Percentiles rank a stretch among this genome's conserved stretches.
These are phyloP conservation scores for Pleurotus ostreatus DNA, from an alignment of 768 basidiomycete genomes.

Conservation along the genomic window DNA sequence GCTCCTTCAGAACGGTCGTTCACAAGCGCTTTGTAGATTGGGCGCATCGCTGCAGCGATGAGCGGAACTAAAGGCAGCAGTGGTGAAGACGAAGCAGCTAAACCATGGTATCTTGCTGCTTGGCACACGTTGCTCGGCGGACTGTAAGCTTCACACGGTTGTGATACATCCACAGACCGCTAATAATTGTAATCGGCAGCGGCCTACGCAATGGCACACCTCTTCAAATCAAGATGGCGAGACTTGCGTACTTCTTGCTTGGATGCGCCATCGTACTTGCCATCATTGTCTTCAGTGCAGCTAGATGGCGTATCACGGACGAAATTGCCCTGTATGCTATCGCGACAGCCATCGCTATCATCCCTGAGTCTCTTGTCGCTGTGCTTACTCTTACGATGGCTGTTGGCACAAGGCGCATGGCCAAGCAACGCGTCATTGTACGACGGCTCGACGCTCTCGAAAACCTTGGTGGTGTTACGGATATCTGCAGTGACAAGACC, in stretches of 20 bases:
- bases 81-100: slow-evolving; percentile 11
- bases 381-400: slow-evolving; percentile 58
- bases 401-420: slow-evolving; percentile 51
- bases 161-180: neutral
- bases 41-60: slow-evolving; percentile 32
- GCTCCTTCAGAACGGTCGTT: neutral
- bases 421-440: slow-evolving; percentile 54
- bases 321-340: slow-evolving; percentile 34
- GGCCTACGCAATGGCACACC: slow-evolving; percentile 32
- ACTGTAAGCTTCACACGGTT: slow-evolving; percentile 21
- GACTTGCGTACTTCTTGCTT: slow-evolving; percentile 31
- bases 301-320: slow-evolving; percentile 26
- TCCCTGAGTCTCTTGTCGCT: slow-evolving; percentile 39
- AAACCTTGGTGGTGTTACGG: slow-evolving; percentile 51
- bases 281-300: slow-evolving; percentile 33
- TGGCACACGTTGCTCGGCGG: slow-evolving; percentile 17
- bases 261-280: slow-evolving; percentile 31
- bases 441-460: slow-evolving; percentile 62
- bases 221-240: slow-evolving; percentile 32
- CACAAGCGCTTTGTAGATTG: slow-evolving; percentile 22
- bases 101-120: slow-evolving; percentile 19
- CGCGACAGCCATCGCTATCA: slow-evolving; percentile 33
- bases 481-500: slow-evolving; percentile 63
- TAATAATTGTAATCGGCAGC: slow-evolving; percentile 12
- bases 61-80: slow-evolving; percentile 17